These are phyloP conservation scores for Macrolepiota albuminosa DNA, from an alignment of 768 basidiomycete species.

Conservation along the genomic window DNA sequence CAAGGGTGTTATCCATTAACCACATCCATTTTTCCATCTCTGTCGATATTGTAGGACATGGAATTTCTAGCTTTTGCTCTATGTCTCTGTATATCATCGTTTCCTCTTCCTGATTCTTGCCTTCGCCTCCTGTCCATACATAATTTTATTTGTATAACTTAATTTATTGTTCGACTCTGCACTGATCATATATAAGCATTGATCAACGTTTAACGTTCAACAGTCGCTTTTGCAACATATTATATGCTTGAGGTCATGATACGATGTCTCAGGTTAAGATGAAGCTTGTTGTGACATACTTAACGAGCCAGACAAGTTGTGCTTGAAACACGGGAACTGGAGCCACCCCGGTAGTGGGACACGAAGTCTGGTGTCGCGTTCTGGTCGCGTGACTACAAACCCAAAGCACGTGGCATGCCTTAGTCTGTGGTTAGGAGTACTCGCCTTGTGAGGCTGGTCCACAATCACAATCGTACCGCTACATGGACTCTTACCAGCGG, in stretches of 20 bases:
- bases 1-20: background rate
- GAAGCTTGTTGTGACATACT: too few species aligned
- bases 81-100: constrained; percentile 3
- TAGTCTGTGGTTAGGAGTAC: constrained; percentile 31
- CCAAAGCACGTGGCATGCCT: constrained; percentile 17
- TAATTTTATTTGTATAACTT: constrained; percentile 28
- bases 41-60: background rate
- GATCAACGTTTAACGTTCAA: too few species aligned
- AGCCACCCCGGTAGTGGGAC: too few species aligned
- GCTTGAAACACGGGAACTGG: background rate
- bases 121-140: constrained; percentile 6
- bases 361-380: background rate
- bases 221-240: background rate
- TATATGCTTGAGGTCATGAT: too few species aligned
- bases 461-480: constrained; percentile 21
- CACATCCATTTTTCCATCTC: constrained; percentile 4
- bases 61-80: constrained; percentile 1
- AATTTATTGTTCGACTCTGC: constrained; percentile 30
- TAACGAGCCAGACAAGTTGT: background rate
- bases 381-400: constrained; percentile 8
- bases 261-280: too few species aligned
- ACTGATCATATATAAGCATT: too few species aligned
- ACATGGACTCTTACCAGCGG: constrained; percentile 21
- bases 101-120: constrained; percentile 2
- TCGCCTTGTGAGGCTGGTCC: background rate